Evolutionary conservation across 805 yeast genomes (phyloP), one percentile per base, ranked within the genome.

Genomic region (Barnettozyma siamensis): DNA sequence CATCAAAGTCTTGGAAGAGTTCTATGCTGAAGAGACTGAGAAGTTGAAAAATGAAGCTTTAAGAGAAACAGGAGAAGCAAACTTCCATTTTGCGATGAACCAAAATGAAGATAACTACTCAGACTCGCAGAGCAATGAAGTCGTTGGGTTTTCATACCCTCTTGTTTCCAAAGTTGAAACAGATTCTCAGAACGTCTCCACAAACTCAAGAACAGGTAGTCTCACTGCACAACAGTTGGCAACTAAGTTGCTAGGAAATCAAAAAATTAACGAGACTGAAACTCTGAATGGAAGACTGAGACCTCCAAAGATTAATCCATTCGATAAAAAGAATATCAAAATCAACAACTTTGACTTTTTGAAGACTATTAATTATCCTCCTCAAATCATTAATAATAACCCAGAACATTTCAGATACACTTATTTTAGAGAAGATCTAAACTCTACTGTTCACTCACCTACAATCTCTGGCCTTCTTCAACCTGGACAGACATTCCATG

Each of bases 391-490:
- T 19, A 63, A 67, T 27, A 69, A 67, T 46, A 67, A 70, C 35
- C 72, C 71, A 13, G 78, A 74, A 43, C 77, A 76, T 46, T 80
- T 78, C 58, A 69, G 98, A 48, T 91, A 86, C 66, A 88, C 98
- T 0, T 91, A 91, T 57, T 91, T 93, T 63, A 72, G 98, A 49
- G 96, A 88, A 48, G 94, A 88, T 54, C 62, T 91, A 49, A 84
- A 82, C 13, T 78, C 88, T n/a, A 89, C 98, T 0, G 77, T 89
- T 19, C 97, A 89, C 61, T 78, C 96, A 0, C 88, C 95, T 2
- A 81, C 86, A 5, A 81, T 89, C 20, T 82, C 94, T 4, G 96
- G 96, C 0, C 66, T 89, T 18, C 57, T 83, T 28, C 81, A 78
- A 52, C 76, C 78, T 2, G 79, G 73, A 11, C 79, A 75, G 50